Evolutionary conservation across 2,329 filamentous ascomycete genomes (phyloP).

Genomic region (Cercospora brassicicola): DNA sequence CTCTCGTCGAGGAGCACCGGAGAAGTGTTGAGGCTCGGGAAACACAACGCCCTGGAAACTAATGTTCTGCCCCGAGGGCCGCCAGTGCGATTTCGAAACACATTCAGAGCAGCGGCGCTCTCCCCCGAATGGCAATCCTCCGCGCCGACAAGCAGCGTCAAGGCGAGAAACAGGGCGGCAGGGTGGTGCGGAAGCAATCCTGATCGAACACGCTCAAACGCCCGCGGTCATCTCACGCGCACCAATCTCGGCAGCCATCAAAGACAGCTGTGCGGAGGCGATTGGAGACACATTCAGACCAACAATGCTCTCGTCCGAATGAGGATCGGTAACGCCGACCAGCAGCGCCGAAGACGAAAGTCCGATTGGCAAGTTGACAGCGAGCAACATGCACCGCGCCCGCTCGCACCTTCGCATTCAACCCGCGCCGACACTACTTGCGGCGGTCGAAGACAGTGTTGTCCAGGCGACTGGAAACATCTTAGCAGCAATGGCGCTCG

Average conservation of each 20-base stretch:
- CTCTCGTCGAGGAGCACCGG: background rate
- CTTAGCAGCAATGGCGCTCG: background rate
- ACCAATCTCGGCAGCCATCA: background rate
- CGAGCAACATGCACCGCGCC: background rate
- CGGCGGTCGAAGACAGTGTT: background rate
- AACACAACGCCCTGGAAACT: background rate
- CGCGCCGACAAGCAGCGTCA: background rate
- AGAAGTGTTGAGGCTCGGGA: background rate
- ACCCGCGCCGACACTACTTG: background rate
- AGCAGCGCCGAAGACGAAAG: background rate
- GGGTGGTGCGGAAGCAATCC: background rate
- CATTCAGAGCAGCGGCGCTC: background rate
- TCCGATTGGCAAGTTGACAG: background rate
- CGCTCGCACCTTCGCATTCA: no score
- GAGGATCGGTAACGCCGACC: background rate
- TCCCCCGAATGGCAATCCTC: background rate
- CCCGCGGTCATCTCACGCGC: background rate
- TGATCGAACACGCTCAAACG: background rate
- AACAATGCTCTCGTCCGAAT: background rate
- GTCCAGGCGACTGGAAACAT: background rate
- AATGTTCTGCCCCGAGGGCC: background rate
- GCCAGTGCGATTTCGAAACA: background rate
- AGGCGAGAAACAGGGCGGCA: background rate
- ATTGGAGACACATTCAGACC: background rate
- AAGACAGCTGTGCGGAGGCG: background rate